These are phyloP conservation scores for Chimonanthus praecox DNA, from an alignment of 164 flowering plant species.

Conservation along the genomic window DNA sequence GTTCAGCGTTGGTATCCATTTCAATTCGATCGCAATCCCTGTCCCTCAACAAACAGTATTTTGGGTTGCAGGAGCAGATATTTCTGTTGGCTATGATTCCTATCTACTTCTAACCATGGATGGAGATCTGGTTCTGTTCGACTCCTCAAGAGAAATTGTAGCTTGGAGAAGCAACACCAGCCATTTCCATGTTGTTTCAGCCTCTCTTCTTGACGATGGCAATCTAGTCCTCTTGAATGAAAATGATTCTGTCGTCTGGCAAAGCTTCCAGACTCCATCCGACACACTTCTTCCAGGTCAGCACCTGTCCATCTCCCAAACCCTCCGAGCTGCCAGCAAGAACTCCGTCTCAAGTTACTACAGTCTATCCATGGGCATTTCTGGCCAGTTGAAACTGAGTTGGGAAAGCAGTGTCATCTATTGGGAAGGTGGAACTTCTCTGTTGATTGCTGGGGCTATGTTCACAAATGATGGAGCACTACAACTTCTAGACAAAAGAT, in stretches of 20 bases:
- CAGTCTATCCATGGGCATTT: conserved; percentile 35
- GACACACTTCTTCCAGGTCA: conserved; percentile 77
- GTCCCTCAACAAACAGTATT: conserved; percentile 31
- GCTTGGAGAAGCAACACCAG: conserved; percentile 57
- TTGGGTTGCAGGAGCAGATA: conserved; percentile 67
- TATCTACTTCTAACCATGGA: conserved; percentile 36
- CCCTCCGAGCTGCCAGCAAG: conserved; percentile 47
- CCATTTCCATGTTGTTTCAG: conserved; percentile 40
- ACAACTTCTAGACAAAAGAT: conserved; percentile 36
- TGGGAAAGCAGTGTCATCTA: conserved; percentile 55
- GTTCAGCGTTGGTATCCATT: conserved; percentile 47
- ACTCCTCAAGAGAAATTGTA: conserved; percentile 28
- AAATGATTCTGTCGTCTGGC: conserved; percentile 43
- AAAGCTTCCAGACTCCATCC: conserved; percentile 56
- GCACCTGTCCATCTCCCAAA: conserved; percentile 24
- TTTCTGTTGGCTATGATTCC: conserved; percentile 35
- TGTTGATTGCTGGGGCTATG: conserved; percentile 25
- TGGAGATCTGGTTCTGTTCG: conserved; percentile 59
- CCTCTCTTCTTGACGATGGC: conserved; percentile 54
- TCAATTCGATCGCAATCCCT: conserved; percentile 47
- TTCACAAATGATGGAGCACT: conserved; percentile 43
- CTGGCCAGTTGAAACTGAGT: conserved; percentile 43
- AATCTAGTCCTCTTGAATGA: conserved; percentile 47
- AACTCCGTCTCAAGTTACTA: conserved; percentile 54
- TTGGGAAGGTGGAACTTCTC: conserved; percentile 39